Conservation (phyloP, 768 basidiomycete genomes). For the Strobilomyces echinocephalus region DNA sequence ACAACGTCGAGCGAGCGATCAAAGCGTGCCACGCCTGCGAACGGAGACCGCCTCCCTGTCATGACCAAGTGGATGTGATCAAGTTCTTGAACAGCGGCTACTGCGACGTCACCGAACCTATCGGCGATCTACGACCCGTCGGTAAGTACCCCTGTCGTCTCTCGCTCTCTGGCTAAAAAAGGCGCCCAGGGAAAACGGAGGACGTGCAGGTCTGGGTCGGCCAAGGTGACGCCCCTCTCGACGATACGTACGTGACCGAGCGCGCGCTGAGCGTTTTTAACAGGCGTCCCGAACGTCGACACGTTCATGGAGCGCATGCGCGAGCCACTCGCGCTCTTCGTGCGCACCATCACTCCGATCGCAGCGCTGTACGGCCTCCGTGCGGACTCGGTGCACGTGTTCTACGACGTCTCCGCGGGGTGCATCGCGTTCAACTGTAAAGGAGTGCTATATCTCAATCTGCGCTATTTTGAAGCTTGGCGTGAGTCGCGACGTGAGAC, state of each 20-base stretch:
- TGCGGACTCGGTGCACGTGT: not conserved
- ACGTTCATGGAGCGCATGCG: not conserved
- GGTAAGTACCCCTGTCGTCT: not conserved
- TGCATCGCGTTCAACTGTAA: no score
- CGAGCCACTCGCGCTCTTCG: not conserved
- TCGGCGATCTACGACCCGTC: not conserved
- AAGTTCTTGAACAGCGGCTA: not conserved
- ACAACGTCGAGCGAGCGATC: not conserved
- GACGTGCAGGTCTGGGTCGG: not conserved
- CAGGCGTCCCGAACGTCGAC: not conserved
- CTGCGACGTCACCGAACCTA: not conserved
- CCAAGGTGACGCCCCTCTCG: not conserved
- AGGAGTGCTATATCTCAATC: no score
- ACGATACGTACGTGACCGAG: no score
- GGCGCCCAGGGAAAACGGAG: not conserved
- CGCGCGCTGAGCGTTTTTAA: not conserved
- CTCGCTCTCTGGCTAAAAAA: not conserved
- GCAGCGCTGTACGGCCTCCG: not conserved
- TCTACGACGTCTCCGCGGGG: not conserved
- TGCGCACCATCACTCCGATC: not conserved
- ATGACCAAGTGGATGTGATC: not conserved
- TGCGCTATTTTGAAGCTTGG: no score
- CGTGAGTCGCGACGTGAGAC: no score
- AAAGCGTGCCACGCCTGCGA: not conserved
- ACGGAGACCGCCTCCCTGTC: no score